Evolutionary conservation across 768 basidiomycete genomes (phyloP).

Genomic region (Lepiota venenata): DNA sequence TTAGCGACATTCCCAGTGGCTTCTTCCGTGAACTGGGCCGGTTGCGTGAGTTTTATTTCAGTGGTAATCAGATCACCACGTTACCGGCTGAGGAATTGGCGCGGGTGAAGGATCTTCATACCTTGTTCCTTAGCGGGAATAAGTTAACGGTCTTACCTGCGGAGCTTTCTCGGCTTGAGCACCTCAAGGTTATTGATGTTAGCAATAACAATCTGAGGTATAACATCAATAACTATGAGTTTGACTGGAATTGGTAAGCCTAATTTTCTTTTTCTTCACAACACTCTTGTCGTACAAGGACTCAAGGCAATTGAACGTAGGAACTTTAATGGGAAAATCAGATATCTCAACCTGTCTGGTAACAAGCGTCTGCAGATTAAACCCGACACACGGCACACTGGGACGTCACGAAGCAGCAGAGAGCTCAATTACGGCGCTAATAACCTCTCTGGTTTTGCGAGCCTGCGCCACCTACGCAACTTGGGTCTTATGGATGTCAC

Average conservation of each 20-base stretch:
- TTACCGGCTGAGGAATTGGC: conserved; percentile 89
- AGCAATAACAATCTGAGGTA: conserved; percentile 94
- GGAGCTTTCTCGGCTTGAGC: conserved; percentile 81
- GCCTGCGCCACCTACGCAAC: conserved; percentile 79
- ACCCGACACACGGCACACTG: conserved; percentile 12
- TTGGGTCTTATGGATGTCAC: conserved; percentile 98
- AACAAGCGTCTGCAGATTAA: conserved; percentile 97
- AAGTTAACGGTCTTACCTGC: conserved; percentile 88
- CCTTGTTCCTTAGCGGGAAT: conserved; percentile 92
- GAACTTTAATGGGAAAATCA: conserved; percentile 94
- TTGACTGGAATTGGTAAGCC: conserved; percentile 97
- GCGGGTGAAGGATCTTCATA: conserved; percentile 58
- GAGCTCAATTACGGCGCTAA: conserved; percentile 28
- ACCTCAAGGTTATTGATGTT: conserved; percentile 80
- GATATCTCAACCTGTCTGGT: conserved; percentile 94
- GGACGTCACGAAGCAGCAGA: conserved; percentile 46
- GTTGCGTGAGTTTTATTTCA: conserved; percentile 87
- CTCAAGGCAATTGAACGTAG: conserved; percentile 33
- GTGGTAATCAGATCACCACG: conserved; percentile 91
- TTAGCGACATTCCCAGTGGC: conserved; percentile 78
- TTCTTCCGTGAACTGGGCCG: conserved; percentile 70
- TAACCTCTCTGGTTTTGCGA: conserved; percentile 78
- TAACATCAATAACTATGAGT: conserved; percentile 97
- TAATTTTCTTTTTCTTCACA: background rate
- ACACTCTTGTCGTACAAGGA: background rate